Conservation (phyloP, 805 yeast species). For the Candida nanaspora region DNA sequence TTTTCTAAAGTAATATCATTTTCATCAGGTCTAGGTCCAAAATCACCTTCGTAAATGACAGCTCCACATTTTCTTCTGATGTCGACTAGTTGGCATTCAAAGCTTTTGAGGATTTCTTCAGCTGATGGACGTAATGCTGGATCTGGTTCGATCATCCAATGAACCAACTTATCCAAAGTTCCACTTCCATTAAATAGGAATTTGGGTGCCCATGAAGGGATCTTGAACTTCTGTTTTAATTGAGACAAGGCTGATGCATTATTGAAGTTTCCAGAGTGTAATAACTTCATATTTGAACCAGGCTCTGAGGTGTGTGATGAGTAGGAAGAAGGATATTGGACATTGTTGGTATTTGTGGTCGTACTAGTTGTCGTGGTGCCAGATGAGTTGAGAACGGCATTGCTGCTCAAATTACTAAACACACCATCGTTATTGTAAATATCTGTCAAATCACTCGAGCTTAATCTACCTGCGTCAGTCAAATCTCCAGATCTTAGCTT, state of each 20-base stretch:
- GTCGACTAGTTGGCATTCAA: constrained; percentile 75
- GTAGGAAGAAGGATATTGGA: background rate
- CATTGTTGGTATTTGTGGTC: background rate
- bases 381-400: constrained; percentile 2
- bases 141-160: constrained; percentile 83
- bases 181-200: constrained; percentile 69
- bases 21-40: constrained; percentile 65
- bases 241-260: constrained; percentile 2
- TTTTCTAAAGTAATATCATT: background rate
- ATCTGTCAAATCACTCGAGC: constrained; percentile 56
- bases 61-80: constrained; percentile 84
- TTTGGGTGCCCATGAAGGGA: constrained; percentile 85
- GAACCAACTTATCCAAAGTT: constrained; percentile 71
- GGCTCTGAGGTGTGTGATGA: constrained; percentile 1
- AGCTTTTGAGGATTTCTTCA: constrained; percentile 54
- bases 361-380: background rate
- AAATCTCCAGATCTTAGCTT: constrained; percentile 90
- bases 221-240: constrained; percentile 13
- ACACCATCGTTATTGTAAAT: constrained; percentile 2
- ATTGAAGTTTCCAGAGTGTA: constrained; percentile 16
- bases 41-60: constrained; percentile 91
- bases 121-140: constrained; percentile 82
- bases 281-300: background rate
- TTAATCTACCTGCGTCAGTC: constrained; percentile 86
- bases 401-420: constrained; percentile 3